Evolutionary conservation across 257 asterid species (phyloP).

Genomic region (Solanum boliviense): DNA sequence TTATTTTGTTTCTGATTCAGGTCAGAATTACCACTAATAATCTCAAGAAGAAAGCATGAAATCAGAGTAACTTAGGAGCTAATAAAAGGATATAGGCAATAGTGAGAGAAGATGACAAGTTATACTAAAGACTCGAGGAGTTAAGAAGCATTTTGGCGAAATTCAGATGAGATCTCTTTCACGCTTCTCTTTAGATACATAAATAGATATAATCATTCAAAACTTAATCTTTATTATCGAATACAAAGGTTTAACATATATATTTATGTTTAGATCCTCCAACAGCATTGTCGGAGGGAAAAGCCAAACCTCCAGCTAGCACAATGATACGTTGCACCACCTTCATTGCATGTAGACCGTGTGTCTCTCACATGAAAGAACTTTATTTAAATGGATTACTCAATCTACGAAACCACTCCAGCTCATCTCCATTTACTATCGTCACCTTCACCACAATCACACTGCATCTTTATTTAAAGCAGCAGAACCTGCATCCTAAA

Average conservation of each 20-base stretch:
- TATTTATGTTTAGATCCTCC: slow-evolving; percentile 8
- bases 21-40: not conserved
- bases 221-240: not conserved
- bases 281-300: slow-evolving; percentile 39
- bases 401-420: slow-evolving; percentile 26
- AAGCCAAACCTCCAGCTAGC: slow-evolving; percentile 54
- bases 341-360: slow-evolving; percentile 79
- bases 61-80: not conserved
- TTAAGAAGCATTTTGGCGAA: not conserved
- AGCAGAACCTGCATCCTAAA: slow-evolving; percentile 10
- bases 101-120: not conserved
- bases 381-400: slow-evolving; percentile 19
- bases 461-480: slow-evolving; percentile 35
- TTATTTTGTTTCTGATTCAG: not conserved
- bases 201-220: not conserved
- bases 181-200: not conserved
- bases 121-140: not conserved
- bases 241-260: not conserved
- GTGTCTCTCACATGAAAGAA: slow-evolving; percentile 39
- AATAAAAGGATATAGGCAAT: not conserved
- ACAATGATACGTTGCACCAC: slow-evolving; percentile 47
- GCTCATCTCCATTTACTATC: slow-evolving; percentile 16
- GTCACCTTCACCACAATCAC: slow-evolving; percentile 11
- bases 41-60: not conserved
- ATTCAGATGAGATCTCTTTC: not conserved